Evolutionary conservation across 768 basidiomycete genomes (phyloP), one percentile per base, ranked within the genome.

Genomic region (Lentinula raphanica): DNA sequence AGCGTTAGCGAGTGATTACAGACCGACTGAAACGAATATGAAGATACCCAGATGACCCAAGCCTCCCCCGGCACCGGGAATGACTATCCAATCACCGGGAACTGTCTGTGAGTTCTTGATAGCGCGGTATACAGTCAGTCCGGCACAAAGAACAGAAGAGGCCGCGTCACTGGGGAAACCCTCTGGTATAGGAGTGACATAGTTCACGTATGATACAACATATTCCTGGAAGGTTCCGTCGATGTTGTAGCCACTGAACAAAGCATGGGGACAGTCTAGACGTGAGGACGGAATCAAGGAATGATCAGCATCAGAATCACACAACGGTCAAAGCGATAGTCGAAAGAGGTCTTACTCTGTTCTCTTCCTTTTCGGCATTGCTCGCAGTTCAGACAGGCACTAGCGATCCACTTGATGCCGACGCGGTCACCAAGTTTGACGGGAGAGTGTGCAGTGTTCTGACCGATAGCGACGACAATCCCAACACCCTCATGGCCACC

Each of bases 401-500:
- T 46, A 1, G 88, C 87, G 13, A 88, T 73, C 87, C 86, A 89
- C 68, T 94, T 93, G 73, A 94, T 83, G 3, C 92, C 91, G 42
- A 93, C 90, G 7, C 88, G 80, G 54, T 92, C 84, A n/a, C 92
- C 92, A 39, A 92, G 60, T 66, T 88, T 83, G 62, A 93, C 81
- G 0, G 83, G 81, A 15, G 80, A 83, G 44, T 75, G 54, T n/a
- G 69, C 61, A 0, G 88, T 87, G 67, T 86, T 72, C 8, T 79
- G 75, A 25, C 84, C 92, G 64, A 95, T 90, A 25, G 92, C 92
- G 44, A 94, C 87, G 56, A 96, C 72, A 40, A 77, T 74, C n/a
- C 93, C 92, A 11, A 91, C 90, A 61, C 92, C 92, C 71, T 93
- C 88, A 67, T 94, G 92, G 0, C 93, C 90, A 13, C 90, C 90